Evolutionary conservation across 257 asterid species (phyloP).

Genomic region (Primulina huaijiensis): DNA sequence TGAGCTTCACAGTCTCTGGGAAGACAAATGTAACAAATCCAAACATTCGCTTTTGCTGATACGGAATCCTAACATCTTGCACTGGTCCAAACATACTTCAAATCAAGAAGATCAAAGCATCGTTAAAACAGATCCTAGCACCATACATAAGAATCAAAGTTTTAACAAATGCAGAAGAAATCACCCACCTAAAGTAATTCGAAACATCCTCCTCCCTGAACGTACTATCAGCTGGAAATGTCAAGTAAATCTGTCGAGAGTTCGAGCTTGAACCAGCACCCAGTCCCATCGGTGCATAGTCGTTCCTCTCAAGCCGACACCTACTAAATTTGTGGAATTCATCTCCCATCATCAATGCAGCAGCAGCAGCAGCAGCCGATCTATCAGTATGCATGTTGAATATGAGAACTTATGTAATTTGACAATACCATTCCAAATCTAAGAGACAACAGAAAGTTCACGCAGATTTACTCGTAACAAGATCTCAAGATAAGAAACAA

Average conservation of each 20-base stretch:
- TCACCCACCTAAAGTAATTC: slow-evolving; percentile 63
- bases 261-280: slow-evolving; percentile 52
- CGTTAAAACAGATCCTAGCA: slow-evolving; percentile 8
- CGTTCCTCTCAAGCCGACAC: slow-evolving; percentile 39
- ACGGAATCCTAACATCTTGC: slow-evolving; percentile 92
- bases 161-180: slow-evolving; percentile 10
- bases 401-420: not conserved
- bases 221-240: slow-evolving; percentile 89
- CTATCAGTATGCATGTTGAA: slow-evolving; percentile 12
- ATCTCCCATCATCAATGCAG: slow-evolving; percentile 34
- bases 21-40: slow-evolving; percentile 82
- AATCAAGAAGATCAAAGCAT: slow-evolving; percentile 24
- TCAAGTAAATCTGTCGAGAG: slow-evolving; percentile 74
- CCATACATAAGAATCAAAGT: not conserved
- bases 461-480: not conserved
- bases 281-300: slow-evolving; percentile 52
- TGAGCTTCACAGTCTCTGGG: slow-evolving; percentile 83
- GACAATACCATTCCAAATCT: not conserved
- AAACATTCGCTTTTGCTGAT: slow-evolving; percentile 93
- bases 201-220: slow-evolving; percentile 93
- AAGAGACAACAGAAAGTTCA: not conserved
- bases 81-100: slow-evolving; percentile 82
- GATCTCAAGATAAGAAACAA: not conserved
- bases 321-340: slow-evolving; percentile 39
- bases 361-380: slow-evolving; percentile 36